Base-by-base conservation (phyloP, 2,329 filamentous ascomycete genomes). In the Diaporthe sp. region DNA sequence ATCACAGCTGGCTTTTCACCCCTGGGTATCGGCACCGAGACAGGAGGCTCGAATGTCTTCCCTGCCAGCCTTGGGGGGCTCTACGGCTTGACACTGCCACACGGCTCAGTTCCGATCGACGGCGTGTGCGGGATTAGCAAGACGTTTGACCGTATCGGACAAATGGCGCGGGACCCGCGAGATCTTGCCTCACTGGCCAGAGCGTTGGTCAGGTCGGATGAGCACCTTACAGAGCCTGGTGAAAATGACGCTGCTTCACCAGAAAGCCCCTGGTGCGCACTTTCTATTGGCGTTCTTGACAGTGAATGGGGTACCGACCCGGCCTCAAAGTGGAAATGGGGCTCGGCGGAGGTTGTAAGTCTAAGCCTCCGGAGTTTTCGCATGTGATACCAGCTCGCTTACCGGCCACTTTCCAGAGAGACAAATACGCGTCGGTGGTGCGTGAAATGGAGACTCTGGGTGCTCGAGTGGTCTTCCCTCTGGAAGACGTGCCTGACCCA, bases 1-100 rank as follows among this genome's bases (percentile, higher is more conserved):
- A 80, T 85, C 19, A 81, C 83, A 4, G 82, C 84, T 9, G 84
- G 84, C 1, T 86, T 85, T 75, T 80, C 80, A 57, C 83, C 85
- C 15, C 77, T 86, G 2, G 80, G 80, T 4, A 78, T 85, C 13
- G 77, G 77, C 22, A 84, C 83, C 4, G 84, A 85, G 72, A 84
- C 83, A 0, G 80, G 82, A 47, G 84, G 84, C 6, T 84, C 82
- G 6, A 76, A 83, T 28, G 83, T 84, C 52, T 81, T 81, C 25
- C 84, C 84, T 8, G 83, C 84, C 15, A 85, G 82, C 71, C 78
- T 82, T 54, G 80, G 81, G 25, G 83, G 78, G 5, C 73, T 85
- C 22, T 86, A 86, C 60, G 83, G 82, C 8, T 69, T 86, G 45
- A 85, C 85, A 67, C 38, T 76, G 19, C 77, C 77, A 28, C 69